Evolutionary conservation across 108 stramenopile species (phyloP), one percentile per base, ranked within the genome.

Genomic region (Phaeodactylum tricornutum): DNA sequence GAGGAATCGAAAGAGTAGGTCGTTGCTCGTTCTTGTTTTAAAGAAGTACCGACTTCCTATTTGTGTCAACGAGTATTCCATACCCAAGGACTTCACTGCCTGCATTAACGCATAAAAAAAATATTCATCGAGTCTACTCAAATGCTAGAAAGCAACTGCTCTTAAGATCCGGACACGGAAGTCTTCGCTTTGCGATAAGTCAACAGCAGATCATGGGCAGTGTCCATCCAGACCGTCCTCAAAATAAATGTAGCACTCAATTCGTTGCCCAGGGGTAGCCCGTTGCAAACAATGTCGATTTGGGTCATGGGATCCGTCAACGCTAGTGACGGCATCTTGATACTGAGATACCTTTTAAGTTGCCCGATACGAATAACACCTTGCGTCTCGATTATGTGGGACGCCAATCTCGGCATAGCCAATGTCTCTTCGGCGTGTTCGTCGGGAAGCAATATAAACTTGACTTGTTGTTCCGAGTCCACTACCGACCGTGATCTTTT

Each of bases 281-380:
- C 69, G 50, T 71, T 59, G 58, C 72, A 74, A 6, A 62, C 34
- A 23, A 78, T 29, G 44, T 78, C 69, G 42, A 72, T 52, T 53
- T 61, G 43, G 21, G 56, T 50, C 30, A 11, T n/a, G 5, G n/a
- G 3, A 20, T 43, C 53, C 11, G 17, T 14, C 15, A 23, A 54
- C n/a, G n/a, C n/a, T n/a, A n/a, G n/a, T n/a, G n/a, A n/a, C n/a
- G n/a, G n/a, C n/a, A n/a, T n/a, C 23, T 42, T 22, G 8, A 29
- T 40, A 25, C 7, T 24, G 20, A 54, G 42, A 28, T 54, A 54
- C 29, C 28, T 42, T 25, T 48, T 54, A 12, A 54, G 22, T 42
- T 54, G 53, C 22, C 53, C 33, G 24, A 54, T 54, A 22, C 40
- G 38, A 14, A 54, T 20, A 3, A 20, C 21, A 20, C 21, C 21